Evolutionary conservation across 768 basidiomycete species (phyloP), one percentile per base, ranked within the genome.

Genomic region (Agaricus sinodeliciosus): DNA sequence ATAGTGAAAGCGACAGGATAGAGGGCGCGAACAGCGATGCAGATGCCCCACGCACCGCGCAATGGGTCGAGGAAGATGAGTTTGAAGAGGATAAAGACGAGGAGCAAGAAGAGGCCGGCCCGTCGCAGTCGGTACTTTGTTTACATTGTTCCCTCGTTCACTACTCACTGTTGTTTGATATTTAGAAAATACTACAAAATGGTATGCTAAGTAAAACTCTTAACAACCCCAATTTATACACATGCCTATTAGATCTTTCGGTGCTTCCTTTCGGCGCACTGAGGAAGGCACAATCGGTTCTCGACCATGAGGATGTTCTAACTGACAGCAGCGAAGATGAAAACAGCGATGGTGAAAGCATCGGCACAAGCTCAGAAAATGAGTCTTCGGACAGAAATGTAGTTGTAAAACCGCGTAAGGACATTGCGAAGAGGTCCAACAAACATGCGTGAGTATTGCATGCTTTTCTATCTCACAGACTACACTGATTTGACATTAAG

Each of bases 381-480:
- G 37, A n/a, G 15, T 8, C 31, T 11, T 31, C 31, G 11, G 7
- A 31, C 31, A 11, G 34, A 75, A 74, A 60, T 70, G 72, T 72
- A 69, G 65, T 58, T 11, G 59, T 68, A 48, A 72, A 71, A 55
- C 65, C 67, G 42, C 73, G 73, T 51, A 74, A 67, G 35, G 72
- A 76, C 53, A 71, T 81, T 3, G 63, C 73, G 11, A 87, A 86
- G 67, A 77, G 93, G 40, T 65, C 76, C 4, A 80, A 78, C 63
- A 96, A 97, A 62, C 86, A 95, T 69, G 91, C 94, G 94, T 94
- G 68, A 57, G 91, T 77, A 27, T 34, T 55, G 12, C 42, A 25
- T 53, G 13, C 26, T 37, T 19, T 9, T 25, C 31, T 27, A 47
- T 51, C 15, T 37, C n/a, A 13, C 58, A 12, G 37, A 54, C 22